These are phyloP conservation scores for Termitomyces bulborhizus DNA, from an alignment of 768 basidiomycete species.

Conservation along the genomic window DNA sequence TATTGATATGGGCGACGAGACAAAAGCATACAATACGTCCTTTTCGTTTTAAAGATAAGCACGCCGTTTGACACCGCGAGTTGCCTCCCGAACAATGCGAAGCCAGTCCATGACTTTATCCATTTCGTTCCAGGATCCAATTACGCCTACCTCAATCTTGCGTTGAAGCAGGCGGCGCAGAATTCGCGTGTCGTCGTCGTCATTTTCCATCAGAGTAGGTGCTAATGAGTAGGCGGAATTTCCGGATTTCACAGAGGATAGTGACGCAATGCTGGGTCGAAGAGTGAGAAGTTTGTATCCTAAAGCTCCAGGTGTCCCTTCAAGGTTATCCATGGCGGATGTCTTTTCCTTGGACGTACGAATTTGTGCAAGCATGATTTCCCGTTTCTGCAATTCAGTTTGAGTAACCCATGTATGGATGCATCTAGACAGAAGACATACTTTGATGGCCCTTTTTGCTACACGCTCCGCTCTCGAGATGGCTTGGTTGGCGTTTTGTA, in stretches of 20 bases:
- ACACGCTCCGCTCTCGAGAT: conserved; percentile 53
- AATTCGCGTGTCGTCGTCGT: conserved; percentile 58
- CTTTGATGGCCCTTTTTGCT: conserved; percentile 50
- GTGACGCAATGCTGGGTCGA: conserved; percentile 35
- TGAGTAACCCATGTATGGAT: background rate
- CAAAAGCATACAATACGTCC: background rate
- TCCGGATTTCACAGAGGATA: conserved; percentile 34
- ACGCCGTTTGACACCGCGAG: conserved; percentile 48
- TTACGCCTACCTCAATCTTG: conserved; percentile 54
- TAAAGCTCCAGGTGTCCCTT: conserved; percentile 22
- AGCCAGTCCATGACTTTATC: conserved; percentile 57
- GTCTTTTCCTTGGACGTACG: conserved; percentile 17
- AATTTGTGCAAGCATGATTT: conserved; percentile 39
- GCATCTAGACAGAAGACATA: conserved; percentile 19
- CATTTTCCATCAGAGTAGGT: conserved; percentile 43
- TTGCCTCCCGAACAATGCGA: conserved; percentile 56
- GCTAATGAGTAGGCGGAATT: conserved; percentile 42
- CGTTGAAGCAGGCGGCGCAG: conserved; percentile 59
- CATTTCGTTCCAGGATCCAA: conserved; percentile 56
- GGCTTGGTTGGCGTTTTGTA: conserved; percentile 47
- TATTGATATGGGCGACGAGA: conserved; percentile 3
- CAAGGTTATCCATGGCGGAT: conserved; percentile 13
- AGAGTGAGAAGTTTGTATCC: conserved; percentile 27
- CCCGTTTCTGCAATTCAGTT: conserved; percentile 37
- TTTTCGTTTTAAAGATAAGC: conserved; percentile 32